phyloP scores from a whole-genome alignment of 345 rosid species.

The Moricandia moricandioides region DNA sequence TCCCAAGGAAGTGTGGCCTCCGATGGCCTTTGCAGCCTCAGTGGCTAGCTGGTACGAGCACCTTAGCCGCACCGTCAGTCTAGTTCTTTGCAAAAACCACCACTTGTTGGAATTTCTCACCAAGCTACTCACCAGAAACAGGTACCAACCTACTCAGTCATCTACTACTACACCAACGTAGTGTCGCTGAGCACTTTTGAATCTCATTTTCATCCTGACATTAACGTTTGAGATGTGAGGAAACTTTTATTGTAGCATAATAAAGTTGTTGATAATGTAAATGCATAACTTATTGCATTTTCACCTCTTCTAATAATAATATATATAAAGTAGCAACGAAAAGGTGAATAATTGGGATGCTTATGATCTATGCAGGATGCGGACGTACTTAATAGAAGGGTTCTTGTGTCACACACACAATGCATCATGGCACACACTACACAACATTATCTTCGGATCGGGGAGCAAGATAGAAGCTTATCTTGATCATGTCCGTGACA shows the following conservation, averaged over 20 bases:
- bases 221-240: slow-evolving; percentile 7
- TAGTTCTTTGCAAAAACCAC: slow-evolving; percentile 87
- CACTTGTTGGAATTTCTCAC: slow-evolving; percentile 79
- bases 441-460: slow-evolving; percentile 88
- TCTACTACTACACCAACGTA: background rate
- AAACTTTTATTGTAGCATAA: background rate
- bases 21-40: slow-evolving; percentile 77
- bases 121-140: slow-evolving; percentile 75
- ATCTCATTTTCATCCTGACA: background rate
- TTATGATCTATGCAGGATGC: slow-evolving; percentile 47
- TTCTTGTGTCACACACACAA: slow-evolving; percentile 92
- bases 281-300: background rate
- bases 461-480: slow-evolving; percentile 80
- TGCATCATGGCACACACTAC: slow-evolving; percentile 96
- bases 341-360: slow-evolving; percentile 19
- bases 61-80: slow-evolving; percentile 71
- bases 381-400: slow-evolving; percentile 85
- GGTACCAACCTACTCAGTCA: slow-evolving; percentile 43
- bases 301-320: background rate
- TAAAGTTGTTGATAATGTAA: background rate
- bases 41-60: slow-evolving; percentile 98
- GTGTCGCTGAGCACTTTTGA: background rate
- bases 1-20: slow-evolving; percentile 88
- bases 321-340: background rate
- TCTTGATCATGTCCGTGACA: slow-evolving; percentile 60